These are phyloP conservation scores for Calonectria pseudoturangicola DNA, from an alignment of 2,329 filamentous ascomycete species.

Conservation along the genomic window DNA sequence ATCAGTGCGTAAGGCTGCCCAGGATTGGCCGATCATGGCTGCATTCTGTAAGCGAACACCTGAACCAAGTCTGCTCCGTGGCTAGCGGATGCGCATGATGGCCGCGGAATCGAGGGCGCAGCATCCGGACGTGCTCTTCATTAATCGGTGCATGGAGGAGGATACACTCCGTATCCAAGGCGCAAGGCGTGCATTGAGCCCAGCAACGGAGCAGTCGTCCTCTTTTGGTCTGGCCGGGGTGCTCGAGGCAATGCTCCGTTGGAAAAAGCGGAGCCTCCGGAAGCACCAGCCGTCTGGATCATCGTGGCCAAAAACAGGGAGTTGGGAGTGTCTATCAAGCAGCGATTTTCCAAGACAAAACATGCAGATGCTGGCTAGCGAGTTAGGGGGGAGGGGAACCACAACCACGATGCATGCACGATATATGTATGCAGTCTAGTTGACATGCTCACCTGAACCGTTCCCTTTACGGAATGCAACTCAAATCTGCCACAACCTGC, in stretches of 20 bases:
- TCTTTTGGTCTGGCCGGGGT: conserved; percentile 15
- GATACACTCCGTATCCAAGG: background rate
- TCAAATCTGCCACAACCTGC: background rate
- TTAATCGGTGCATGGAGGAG: background rate
- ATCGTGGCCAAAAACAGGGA: conserved; percentile 9
- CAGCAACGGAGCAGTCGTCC: conserved; percentile 24
- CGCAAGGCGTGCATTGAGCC: conserved; percentile 25
- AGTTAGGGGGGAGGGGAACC: too few species aligned
- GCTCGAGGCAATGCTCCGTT: conserved; percentile 17
- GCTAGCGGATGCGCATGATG: conserved; percentile 4
- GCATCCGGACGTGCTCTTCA: conserved; percentile 8
- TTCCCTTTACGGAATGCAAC: background rate
- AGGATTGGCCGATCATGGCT: conserved; percentile 27
- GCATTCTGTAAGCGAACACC: conserved; percentile 17
- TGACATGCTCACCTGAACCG: too few species aligned
- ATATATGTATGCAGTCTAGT: too few species aligned
- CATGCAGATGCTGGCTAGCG: background rate
- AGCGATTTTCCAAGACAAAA: background rate
- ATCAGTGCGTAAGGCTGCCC: conserved; percentile 23
- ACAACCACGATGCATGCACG: background rate
- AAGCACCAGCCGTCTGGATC: conserved; percentile 4
- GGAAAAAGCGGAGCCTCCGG: conserved; percentile 22
- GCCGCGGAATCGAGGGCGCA: conserved; percentile 1
- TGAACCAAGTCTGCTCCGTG: background rate
- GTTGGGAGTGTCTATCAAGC: background rate